These are phyloP conservation scores for Rutidosis leptorrhynchoides DNA, from an alignment of 129 eudicot genomes.

Conservation along the genomic window DNA sequence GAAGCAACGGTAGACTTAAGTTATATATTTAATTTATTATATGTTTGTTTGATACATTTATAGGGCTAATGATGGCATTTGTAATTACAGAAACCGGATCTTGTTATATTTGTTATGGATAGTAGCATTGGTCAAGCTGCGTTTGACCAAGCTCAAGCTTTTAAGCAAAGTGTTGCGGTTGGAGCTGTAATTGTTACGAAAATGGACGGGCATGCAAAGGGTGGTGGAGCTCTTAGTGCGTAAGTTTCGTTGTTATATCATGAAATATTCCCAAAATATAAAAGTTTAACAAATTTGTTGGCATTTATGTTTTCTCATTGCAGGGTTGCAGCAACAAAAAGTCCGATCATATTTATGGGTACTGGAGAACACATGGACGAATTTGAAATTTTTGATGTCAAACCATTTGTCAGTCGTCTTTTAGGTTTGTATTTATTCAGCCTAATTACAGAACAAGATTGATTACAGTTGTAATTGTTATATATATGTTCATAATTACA, in stretches of 20 bases:
- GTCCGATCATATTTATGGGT: constrained; percentile 92
- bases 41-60: background rate
- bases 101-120: constrained; percentile 92
- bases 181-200: constrained; percentile 96
- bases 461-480: background rate
- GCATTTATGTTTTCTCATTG: background rate
- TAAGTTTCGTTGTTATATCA: constrained; percentile 41
- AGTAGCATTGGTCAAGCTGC: constrained; percentile 99
- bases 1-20: constrained; percentile 71
- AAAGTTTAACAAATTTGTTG: background rate
- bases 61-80: constrained; percentile 2
- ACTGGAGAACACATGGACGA: constrained; percentile 99
- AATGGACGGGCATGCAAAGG: constrained; percentile 99
- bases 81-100: constrained; percentile 84
- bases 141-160: constrained; percentile 93
- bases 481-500: background rate
- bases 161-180: constrained; percentile 92
- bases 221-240: constrained; percentile 99
- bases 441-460: background rate
- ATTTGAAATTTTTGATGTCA: constrained; percentile 81
- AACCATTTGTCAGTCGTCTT: constrained; percentile 93
- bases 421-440: constrained; percentile 52
- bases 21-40: background rate
- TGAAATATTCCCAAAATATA: background rate
- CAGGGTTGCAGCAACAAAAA: constrained; percentile 98